Conservation (phyloP, 306 rosid genomes). For the Cotoneaster glaucophyllus region DNA sequence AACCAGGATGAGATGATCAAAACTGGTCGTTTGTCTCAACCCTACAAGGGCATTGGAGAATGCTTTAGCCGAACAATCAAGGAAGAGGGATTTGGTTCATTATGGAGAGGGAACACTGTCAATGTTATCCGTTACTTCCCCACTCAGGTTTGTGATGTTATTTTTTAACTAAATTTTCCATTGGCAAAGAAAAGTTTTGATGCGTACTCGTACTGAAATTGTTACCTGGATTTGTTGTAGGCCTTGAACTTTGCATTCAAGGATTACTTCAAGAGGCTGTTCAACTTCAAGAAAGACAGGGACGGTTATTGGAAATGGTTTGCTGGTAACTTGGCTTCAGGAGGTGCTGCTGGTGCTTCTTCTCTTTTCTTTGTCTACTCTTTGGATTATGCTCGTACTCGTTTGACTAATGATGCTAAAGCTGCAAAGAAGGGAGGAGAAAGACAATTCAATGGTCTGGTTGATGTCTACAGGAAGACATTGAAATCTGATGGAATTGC, state of each 20-base stretch:
- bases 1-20: constrained; percentile 92
- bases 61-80: constrained; percentile 57
- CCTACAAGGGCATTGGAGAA: constrained; percentile 93
- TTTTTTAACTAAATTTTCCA: no score
- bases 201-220: constrained; percentile 6
- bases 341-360: constrained; percentile 94
- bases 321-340: constrained; percentile 82
- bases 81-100: constrained; percentile 58
- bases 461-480: constrained; percentile 85
- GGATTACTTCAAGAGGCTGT: constrained; percentile 90
- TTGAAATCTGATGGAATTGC: constrained; percentile 64
- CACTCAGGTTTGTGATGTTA: constrained; percentile 24
- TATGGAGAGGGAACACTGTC: constrained; percentile 93
- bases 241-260: constrained; percentile 92
- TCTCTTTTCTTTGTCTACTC: constrained; percentile 78
- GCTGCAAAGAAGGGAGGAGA: constrained; percentile 93
- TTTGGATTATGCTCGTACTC: constrained; percentile 83
- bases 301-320: constrained; percentile 95
- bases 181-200: not conserved
- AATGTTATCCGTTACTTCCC: constrained; percentile 79
- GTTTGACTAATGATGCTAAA: constrained; percentile 77
- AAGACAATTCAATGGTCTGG: constrained; percentile 78
- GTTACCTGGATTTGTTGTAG: constrained; percentile 23
- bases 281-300: constrained; percentile 80
- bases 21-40: constrained; percentile 69